Conservation (phyloP, 139 green algal genomes). For the Pseudopediastrum boryanum region DNA sequence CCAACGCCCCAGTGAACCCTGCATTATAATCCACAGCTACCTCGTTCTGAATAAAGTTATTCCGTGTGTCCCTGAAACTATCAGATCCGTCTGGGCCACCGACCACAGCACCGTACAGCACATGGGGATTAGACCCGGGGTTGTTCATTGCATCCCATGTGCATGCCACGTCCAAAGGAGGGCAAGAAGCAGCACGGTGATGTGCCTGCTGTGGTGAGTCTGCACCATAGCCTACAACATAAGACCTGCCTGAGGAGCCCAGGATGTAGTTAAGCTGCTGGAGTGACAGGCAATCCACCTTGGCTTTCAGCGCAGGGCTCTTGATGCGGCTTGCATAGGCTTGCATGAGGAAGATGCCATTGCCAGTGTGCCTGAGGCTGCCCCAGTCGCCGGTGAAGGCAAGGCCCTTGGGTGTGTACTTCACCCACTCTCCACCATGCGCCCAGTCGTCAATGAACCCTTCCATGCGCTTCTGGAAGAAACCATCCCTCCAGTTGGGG, state of each 20-base stretch:
- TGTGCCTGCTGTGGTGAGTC: constrained; percentile 36
- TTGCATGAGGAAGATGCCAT: constrained; percentile 38
- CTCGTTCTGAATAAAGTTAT: constrained; percentile 40
- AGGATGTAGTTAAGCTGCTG: constrained; percentile 46
- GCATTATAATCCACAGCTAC: constrained; percentile 59
- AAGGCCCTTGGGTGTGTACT: constrained; percentile 38
- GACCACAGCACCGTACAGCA: constrained; percentile 67
- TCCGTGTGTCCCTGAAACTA: constrained; percentile 27
- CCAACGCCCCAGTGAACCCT: constrained; percentile 47
- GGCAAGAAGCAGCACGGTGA: constrained; percentile 7
- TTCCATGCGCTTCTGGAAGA: constrained; percentile 8
- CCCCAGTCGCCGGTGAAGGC: constrained; percentile 23
- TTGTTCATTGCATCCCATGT: constrained; percentile 27
- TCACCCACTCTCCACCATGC: background rate
- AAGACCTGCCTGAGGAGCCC: constrained; percentile 33
- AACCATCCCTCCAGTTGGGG: constrained; percentile 18
- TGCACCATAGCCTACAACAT: constrained; percentile 39
- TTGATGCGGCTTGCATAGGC: constrained; percentile 5
- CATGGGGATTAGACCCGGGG: constrained; percentile 56
- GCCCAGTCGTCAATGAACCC: constrained; percentile 26
- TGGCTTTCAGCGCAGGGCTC: background rate
- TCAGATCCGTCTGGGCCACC: constrained; percentile 53
- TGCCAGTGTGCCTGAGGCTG: constrained; percentile 31
- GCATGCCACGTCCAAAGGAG: constrained; percentile 4
- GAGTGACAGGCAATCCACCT: constrained; percentile 23